Evolutionary conservation across 2,329 filamentous ascomycete genomes (phyloP), one percentile per base, ranked within the genome.

Genomic region (Coniella lustricola): DNA sequence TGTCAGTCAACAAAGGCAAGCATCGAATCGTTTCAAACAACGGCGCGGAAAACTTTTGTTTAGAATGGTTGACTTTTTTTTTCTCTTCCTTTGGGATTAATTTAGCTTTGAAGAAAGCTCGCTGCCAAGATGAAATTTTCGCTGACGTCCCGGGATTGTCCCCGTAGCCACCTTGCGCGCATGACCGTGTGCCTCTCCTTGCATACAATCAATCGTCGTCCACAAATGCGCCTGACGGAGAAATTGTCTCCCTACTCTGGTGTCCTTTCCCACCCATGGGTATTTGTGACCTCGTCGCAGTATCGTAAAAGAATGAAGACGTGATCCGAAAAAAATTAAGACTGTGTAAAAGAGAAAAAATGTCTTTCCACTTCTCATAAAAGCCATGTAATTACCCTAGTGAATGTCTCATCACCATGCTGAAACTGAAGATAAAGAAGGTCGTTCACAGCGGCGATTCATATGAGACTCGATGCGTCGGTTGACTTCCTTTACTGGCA

Each of bases 401-500:
- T 32, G 18, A 36, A 21, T 9, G 38, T 16, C 21, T 21, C 17
- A 31, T 16, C 38, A 41, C 22, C 38, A 25, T 25, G 21, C 38
- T 41, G 38, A 18, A 41, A 31, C 7, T n/a, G n/a, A n/a, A n/a
- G n/a, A 41, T 20, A 42, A 42, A 18, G 16, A 10, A 21, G 17
- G 3, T 9, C 20, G 25, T 32, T 42, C 7, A 17, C 40, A 20
- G 16, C 32, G 40, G 22, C 25, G 40, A n/a, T n/a, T 9, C 9
- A 29, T 10, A n/a, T 33, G 16, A 20, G n/a, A 10, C 17, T 18
- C n/a, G n/a, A n/a, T n/a, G 13, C 16, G 13, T 13, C 25, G 17
- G 14, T 29, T 9, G 40, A 21, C 32, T 17, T 7, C 16, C 18
- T 56, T 61, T 67, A 71, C 63, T 70, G 67, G 55, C 70, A 67